Conservation (phyloP, 1,284 basidiomycete species). For the Cryptococcus floricola region DNA sequence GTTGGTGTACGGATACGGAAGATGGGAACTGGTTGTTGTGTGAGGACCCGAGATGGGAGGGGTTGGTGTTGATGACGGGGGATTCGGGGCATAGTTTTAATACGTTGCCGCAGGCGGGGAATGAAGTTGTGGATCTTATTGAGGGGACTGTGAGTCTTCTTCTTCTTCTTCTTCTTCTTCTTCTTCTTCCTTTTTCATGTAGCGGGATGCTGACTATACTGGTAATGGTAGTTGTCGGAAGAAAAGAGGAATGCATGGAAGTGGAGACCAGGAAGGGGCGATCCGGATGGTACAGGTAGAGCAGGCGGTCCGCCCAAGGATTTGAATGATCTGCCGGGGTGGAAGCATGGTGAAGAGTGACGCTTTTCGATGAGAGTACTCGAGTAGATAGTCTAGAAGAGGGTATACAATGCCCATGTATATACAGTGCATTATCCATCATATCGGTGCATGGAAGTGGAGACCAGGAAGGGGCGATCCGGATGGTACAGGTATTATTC, state of each 20-base stretch:
- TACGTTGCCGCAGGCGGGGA: conserved; percentile 50
- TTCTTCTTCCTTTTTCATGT: no score
- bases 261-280: conserved; percentile 35
- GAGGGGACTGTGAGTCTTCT: conserved; percentile 26
- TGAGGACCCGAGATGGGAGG: conserved; percentile 34
- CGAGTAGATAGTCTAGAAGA: no score
- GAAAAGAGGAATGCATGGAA: conserved; percentile 27
- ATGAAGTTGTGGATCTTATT: conserved; percentile 43
- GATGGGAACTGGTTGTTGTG: conserved; percentile 36
- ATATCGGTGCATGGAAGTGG: no score
- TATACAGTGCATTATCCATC: no score
- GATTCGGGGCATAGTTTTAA: conserved; percentile 39
- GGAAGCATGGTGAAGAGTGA: conserved; percentile 22
- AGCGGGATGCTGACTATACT: no score
- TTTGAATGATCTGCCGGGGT: conserved; percentile 29
- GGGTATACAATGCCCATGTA: no score
- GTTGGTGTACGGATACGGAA: conserved; percentile 45
- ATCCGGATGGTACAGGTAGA: conserved; percentile 14
- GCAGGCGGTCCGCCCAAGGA: conserved; percentile 23
- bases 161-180: not conserved
- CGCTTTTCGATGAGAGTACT: no score
- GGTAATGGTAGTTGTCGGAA: conserved; percentile 17
- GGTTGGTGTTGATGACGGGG: conserved; percentile 36
- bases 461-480: no score
- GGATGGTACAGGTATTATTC: no score